Evolutionary conservation across 441 rosid species (phyloP).

Genomic region (Theobroma grandiflorum): DNA sequence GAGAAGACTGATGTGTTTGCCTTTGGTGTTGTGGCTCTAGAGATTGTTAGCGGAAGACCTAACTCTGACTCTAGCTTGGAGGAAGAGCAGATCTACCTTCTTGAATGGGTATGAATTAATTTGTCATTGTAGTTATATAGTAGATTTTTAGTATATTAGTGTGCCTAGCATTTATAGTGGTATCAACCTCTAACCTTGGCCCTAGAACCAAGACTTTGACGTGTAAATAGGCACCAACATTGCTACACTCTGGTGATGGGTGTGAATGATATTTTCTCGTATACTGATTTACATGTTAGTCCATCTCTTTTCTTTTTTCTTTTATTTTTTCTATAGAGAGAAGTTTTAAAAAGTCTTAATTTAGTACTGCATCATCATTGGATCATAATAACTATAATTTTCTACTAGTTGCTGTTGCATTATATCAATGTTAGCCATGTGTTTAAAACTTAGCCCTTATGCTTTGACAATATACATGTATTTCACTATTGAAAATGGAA

Average conservation of each 20-base stretch:
- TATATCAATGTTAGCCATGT: neutral
- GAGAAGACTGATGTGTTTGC: conserved; percentile 66
- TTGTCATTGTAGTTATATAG: neutral
- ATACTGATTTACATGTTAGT: neutral
- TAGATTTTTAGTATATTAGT: neutral
- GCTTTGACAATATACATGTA: neutral
- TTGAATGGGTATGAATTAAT: conserved; percentile 59
- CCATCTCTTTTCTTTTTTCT: neutral
- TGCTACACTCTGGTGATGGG: neutral
- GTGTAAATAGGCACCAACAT: neutral
- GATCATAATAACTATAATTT: too few relatives aligned
- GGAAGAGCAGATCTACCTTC: conserved; percentile 56
- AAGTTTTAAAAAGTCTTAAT: neutral
- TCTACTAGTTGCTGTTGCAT: neutral
- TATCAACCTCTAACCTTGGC: neutral
- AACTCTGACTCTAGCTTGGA: conserved; percentile 51
- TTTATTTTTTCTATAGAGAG: neutral
- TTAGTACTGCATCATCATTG: neutral
- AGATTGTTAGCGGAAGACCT: conserved; percentile 61
- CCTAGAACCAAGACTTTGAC: neutral
- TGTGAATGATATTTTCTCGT: neutral
- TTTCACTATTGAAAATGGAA: neutral
- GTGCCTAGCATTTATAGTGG: neutral
- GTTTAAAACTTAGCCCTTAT: neutral
- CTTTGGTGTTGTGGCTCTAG: conserved; percentile 56